A percentile compares a stretch with the other conserved stretches of the same genome.
Evolutionary conservation across 768 basidiomycete species (phyloP).

Genomic region (Xerocomellus chrysenteron): DNA sequence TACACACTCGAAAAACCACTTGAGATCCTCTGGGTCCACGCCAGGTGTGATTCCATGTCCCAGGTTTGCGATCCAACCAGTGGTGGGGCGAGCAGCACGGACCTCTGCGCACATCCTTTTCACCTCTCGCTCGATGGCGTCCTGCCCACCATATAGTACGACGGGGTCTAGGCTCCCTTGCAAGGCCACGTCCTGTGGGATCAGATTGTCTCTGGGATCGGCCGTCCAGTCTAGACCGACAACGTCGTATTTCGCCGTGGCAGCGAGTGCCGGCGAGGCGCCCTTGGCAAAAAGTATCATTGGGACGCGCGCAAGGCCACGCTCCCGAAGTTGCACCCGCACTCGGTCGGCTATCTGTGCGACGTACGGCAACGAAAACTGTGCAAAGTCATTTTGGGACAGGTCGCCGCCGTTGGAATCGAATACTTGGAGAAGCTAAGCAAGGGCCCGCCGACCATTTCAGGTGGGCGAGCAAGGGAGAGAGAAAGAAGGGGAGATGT

Average conservation of each 20-base stretch:
- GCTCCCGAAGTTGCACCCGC: conserved; percentile 51
- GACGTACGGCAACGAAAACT: conserved; percentile 82
- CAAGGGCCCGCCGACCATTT: neutral
- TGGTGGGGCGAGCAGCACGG: conserved; percentile 44
- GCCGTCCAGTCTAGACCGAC: conserved; percentile 92
- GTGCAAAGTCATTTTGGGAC: conserved; percentile 79
- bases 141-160: conserved; percentile 79
- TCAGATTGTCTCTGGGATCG: conserved; percentile 62
- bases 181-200: conserved; percentile 62
- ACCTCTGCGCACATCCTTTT: conserved; percentile 83
- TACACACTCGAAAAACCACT: conserved; percentile 88
- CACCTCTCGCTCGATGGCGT: conserved; percentile 84
- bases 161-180: conserved; percentile 96
- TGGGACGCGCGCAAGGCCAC: conserved; percentile 59
- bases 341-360: conserved; percentile 71
- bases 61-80: conserved; percentile 95
- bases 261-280: conserved; percentile 73
- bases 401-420: conserved; percentile 96
- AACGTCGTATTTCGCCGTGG: conserved; percentile 75
- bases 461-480: neutral
- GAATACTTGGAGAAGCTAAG: conserved; percentile 90
- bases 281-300: conserved; percentile 97
- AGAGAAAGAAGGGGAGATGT: conserved; percentile 16
- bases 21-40: conserved; percentile 90
- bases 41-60: conserved; percentile 97